Conservation (phyloP, 768 basidiomycete genomes). For the Pulveroboletus ravenelii region DNA sequence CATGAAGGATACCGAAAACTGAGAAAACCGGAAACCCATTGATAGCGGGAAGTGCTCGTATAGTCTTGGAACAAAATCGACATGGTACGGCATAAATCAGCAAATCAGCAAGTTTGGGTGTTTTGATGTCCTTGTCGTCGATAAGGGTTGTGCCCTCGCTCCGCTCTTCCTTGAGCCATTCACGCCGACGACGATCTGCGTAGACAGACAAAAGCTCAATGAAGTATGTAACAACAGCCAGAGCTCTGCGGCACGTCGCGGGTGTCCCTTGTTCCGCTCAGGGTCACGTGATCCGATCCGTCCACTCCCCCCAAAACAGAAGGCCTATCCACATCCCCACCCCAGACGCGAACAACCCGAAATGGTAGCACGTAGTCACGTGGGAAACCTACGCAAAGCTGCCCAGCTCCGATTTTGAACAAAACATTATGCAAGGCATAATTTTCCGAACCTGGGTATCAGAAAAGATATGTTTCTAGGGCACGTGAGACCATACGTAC, state of each 20-base stretch:
- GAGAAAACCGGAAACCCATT: constrained; percentile 36
- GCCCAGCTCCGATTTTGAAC: constrained; percentile 64
- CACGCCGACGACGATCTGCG: no score
- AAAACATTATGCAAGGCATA: constrained; percentile 59
- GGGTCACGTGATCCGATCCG: constrained; percentile 59
- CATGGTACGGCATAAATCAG: constrained; percentile 59
- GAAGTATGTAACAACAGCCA: no score
- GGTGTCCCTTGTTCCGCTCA: no score
- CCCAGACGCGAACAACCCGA: no score
- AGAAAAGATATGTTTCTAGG: constrained; percentile 63
- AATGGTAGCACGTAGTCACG: no score
- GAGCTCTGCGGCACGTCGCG: no score
- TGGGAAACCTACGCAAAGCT: constrained; percentile 58
- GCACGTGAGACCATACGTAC: constrained; percentile 26
- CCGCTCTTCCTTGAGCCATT: no score
- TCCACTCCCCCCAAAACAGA: no score
- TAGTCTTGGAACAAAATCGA: constrained; percentile 81
- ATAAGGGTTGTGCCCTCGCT: constrained; percentile 65
- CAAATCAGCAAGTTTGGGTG: constrained; percentile 42
- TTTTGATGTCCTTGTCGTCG: constrained; percentile 57
- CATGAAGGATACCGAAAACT: background rate
- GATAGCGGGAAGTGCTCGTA: constrained; percentile 78
- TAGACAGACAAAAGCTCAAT: no score
- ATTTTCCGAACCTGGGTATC: constrained; percentile 50
- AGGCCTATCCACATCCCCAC: no score